Base-by-base conservation (phyloP, 2,329 filamentous ascomycete species). In the Pseudogymnoascus destructans region DNA sequence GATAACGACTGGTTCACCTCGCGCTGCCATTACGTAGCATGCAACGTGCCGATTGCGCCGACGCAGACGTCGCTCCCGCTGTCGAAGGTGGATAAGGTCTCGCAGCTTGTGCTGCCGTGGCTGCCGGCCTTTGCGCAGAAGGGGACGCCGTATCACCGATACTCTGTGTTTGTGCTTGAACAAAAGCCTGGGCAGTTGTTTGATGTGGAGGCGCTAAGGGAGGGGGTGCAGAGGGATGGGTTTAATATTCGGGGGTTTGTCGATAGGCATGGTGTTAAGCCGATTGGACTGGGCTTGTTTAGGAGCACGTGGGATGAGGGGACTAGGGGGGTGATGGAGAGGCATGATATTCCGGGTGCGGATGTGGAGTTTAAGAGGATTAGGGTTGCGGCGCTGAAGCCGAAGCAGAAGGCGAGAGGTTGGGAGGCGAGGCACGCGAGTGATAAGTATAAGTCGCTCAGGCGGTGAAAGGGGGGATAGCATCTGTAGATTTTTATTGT, bases 201-300 rank as follows among this genome's bases (percentile, higher is more conserved):
- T 63, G 81, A 89, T 66, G 72, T 79, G 23, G 74, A 73, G 36
- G 73, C 75, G 59, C 73, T 89, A 42, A 78, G 77, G 66, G 73
- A 79, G 64, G 70, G 76, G 19, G 77, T 80, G 68, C 36, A 62
- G 10, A 80, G 86, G 57, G 79, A 91, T 55, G 79, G 78, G 52
- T 95, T 95, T 74, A 84, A 79, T 59, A 74, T 95, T 61, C 84
- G 89, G 68, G 82, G 80, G 61, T 86, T 95, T 70, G 79, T 85
- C 63, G 79, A 84, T 69, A 84, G 83, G 69, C 81, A 88, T 69
- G 72, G 75, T 59, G 75, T 93, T 61, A 78, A 76, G 60, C 81
- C 91, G 6, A 82, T 96, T 60, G 91, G 91, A 42, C 87, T 89
- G 66, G 88, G 84, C 69, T 75, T 98, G 66, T 98, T 97, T 83